Conservation (phyloP, 2,329 filamentous ascomycete genomes). For the Beauveria sp. region DNA sequence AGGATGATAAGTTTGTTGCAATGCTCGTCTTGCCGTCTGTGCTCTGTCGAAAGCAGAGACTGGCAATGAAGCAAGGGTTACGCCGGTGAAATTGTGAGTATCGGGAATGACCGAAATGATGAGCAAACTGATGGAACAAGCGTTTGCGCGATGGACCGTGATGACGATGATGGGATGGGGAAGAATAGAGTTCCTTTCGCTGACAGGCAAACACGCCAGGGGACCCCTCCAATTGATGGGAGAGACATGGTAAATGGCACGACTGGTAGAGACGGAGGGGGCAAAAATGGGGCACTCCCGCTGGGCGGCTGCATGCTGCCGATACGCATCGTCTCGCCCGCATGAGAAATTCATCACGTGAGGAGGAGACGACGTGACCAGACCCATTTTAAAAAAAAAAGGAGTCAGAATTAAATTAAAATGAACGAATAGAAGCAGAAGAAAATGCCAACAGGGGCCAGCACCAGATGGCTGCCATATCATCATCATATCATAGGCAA, state of each 20-base stretch:
- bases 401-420: not conserved
- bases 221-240: not conserved
- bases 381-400: conserved; percentile 3
- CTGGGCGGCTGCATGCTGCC: conserved; percentile 9
- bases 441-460: not conserved
- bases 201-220: not conserved
- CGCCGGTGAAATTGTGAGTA: not conserved
- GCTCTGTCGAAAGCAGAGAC: not conserved
- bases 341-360: conserved; percentile 11
- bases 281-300: conserved; percentile 6
- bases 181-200: not conserved
- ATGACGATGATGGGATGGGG: not conserved
- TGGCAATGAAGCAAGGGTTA: not conserved
- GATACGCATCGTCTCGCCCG: conserved; percentile 3
- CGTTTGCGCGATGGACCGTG: not conserved
- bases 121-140: not conserved
- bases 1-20: not conserved
- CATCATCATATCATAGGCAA: not conserved
- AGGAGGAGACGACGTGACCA: conserved; percentile 6
- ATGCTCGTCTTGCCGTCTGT: not conserved
- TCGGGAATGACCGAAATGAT: not conserved
- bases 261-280: not conserved
- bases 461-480: not conserved
- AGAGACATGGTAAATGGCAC: not conserved
- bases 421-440: not conserved